A percentile compares a stretch with the other conserved stretches of the same genome.
phyloP scores from a whole-genome alignment of 2,329 filamentous ascomycete genomes.

The Aureobasidium lini region DNA sequence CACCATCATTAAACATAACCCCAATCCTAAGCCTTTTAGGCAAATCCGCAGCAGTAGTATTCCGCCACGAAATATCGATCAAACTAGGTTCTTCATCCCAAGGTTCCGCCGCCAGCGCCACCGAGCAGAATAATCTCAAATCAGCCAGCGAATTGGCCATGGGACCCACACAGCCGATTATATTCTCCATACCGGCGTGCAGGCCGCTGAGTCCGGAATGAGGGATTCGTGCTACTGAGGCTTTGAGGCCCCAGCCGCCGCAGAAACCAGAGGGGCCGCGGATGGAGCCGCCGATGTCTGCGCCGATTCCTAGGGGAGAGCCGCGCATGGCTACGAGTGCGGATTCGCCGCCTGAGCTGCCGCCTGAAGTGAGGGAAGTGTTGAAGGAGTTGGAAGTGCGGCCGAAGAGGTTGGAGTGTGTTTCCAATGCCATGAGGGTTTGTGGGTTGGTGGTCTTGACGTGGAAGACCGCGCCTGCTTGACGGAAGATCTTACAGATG shows the following conservation, averaged over 20 bases:
- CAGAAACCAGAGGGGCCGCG: slow-evolving; percentile 70
- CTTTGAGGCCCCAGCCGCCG: slow-evolving; percentile 74
- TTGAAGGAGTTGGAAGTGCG: slow-evolving; percentile 46
- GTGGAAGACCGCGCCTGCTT: slow-evolving; percentile 43
- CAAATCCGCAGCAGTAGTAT: slow-evolving; percentile 23
- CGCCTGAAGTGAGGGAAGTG: slow-evolving; percentile 39
- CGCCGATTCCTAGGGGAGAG: slow-evolving; percentile 44
- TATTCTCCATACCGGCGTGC: slow-evolving; percentile 13
- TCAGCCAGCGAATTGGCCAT: slow-evolving; percentile 47
- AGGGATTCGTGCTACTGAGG: slow-evolving; percentile 32
- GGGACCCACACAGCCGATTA: slow-evolving; percentile 45
- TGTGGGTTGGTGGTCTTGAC: slow-evolving; percentile 46
- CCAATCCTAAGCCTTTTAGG: slow-evolving; percentile 45
- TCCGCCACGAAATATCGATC: slow-evolving; percentile 50
- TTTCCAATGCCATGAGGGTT: slow-evolving; percentile 43
- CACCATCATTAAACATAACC: slow-evolving; percentile 58
- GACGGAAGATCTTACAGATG: slow-evolving; percentile 36
- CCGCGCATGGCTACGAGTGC: slow-evolving; percentile 44
- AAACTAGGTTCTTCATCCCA: slow-evolving; percentile 52
- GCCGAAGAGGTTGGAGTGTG: slow-evolving; percentile 40
- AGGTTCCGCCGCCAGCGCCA: slow-evolving; percentile 45
- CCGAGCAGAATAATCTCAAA: slow-evolving; percentile 46
- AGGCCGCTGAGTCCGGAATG: slow-evolving; percentile 4
- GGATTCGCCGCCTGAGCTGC: slow-evolving; percentile 48
- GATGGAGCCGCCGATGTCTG: slow-evolving; percentile 59